phyloP scores from a whole-genome alignment of 768 basidiomycete genomes.

The Calocybe cyanea region DNA sequence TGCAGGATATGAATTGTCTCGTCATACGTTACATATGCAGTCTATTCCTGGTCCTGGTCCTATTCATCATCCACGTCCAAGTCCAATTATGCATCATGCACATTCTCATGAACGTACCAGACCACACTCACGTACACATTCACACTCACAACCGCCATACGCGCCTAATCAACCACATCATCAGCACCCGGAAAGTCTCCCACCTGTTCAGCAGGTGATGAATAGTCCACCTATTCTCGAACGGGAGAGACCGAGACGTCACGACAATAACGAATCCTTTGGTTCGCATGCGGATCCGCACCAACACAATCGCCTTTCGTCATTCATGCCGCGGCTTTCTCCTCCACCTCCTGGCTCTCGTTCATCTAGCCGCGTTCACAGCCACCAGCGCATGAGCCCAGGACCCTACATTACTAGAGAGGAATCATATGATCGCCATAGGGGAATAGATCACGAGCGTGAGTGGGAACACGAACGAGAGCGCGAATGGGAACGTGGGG shows the following conservation, averaged over 20 bases:
- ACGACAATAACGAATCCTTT: conserved; percentile 41
- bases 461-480: conserved; percentile 46
- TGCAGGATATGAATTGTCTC: conserved; percentile 38
- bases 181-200: conserved; percentile 44
- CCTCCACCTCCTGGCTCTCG: conserved; percentile 33
- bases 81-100: conserved; percentile 40
- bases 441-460: conserved; percentile 31
- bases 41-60: conserved; percentile 34
- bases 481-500: conserved; percentile 20
- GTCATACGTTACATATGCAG: conserved; percentile 46
- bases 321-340: conserved; percentile 30
- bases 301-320: conserved; percentile 24
- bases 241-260: conserved; percentile 43
- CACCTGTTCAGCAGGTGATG: conserved; percentile 41
- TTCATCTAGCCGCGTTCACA: conserved; percentile 45
- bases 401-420: conserved; percentile 54
- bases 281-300: conserved; percentile 30
- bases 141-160: conserved; percentile 24
- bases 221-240: conserved; percentile 51
- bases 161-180: conserved; percentile 35
- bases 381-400: conserved; percentile 66
- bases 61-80: conserved; percentile 32
- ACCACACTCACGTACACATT: conserved; percentile 42
- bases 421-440: conserved; percentile 47
- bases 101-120: conserved; percentile 44